These are phyloP conservation scores for Aquilaria agallochum DNA, from an alignment of 441 rosid species.

Conservation along the genomic window DNA sequence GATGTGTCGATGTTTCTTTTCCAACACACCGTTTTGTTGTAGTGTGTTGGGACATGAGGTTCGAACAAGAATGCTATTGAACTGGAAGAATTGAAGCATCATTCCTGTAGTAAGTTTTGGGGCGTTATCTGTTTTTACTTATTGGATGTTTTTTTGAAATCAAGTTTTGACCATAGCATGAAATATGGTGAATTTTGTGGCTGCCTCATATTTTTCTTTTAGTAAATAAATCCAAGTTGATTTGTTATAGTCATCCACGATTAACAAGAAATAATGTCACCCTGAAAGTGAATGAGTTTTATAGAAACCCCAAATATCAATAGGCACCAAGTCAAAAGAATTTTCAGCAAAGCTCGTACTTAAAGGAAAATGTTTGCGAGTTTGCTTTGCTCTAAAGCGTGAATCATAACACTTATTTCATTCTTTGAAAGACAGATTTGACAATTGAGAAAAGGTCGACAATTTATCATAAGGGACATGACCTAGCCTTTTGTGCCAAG, in stretches of 20 bases:
- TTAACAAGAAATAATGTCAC: conserved; percentile 8
- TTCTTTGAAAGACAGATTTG: background rate
- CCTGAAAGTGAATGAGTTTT: background rate
- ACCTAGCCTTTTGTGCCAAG: background rate
- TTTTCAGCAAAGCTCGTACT: background rate
- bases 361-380: background rate
- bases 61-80: background rate
- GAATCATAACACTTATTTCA: background rate
- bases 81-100: background rate
- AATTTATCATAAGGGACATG: background rate
- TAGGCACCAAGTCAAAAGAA: background rate
- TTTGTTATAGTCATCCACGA: conserved; percentile 1
- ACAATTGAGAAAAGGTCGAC: background rate
- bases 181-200: background rate
- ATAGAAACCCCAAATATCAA: conserved; percentile 2
- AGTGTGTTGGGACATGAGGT: background rate
- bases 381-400: background rate
- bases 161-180: background rate
- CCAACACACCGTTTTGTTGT: background rate
- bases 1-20: background rate
- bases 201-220: background rate
- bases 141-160: background rate
- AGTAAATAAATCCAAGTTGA: background rate
- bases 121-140: background rate
- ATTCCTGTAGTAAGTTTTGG: background rate